Conservation (phyloP, 805 yeast species). For the Torulaspora indica region DNA sequence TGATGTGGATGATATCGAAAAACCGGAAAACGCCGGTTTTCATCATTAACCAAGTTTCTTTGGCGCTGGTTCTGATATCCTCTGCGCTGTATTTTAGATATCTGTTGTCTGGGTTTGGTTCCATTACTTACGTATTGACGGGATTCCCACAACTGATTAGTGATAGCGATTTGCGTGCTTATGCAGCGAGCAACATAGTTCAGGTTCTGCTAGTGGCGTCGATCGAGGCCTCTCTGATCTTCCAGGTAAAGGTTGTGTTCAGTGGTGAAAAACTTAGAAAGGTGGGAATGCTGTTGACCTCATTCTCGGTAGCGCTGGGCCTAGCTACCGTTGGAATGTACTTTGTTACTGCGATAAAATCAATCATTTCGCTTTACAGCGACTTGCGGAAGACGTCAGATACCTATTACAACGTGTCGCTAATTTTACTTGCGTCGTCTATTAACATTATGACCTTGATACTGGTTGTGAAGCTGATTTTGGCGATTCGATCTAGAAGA, state of each 20-base stretch:
- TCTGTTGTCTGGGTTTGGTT: slow-evolving; percentile 48
- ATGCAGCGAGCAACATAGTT: slow-evolving; percentile 59
- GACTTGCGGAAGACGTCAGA: slow-evolving; percentile 23
- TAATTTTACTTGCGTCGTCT: slow-evolving; percentile 64
- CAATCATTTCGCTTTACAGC: slow-evolving; percentile 38
- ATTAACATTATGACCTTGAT: slow-evolving; percentile 58
- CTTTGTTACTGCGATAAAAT: slow-evolving; percentile 46
- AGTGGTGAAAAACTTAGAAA: slow-evolving; percentile 48
- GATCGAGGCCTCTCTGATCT: slow-evolving; percentile 61
- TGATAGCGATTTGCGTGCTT: slow-evolving; percentile 40
- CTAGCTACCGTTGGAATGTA: slow-evolving; percentile 55
- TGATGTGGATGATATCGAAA: slow-evolving; percentile 47
- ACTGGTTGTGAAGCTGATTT: slow-evolving; percentile 56
- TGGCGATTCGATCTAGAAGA: slow-evolving; percentile 70
- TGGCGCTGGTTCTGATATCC: slow-evolving; percentile 53
- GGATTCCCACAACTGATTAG: slow-evolving; percentile 41
- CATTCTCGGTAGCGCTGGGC: slow-evolving; percentile 43
- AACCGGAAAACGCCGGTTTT: slow-evolving; percentile 65
- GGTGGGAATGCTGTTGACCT: slow-evolving; percentile 40
- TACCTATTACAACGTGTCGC: slow-evolving; percentile 50
- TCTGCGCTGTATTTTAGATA: slow-evolving; percentile 56
- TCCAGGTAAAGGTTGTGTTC: slow-evolving; percentile 71
- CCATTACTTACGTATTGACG: slow-evolving; percentile 46
- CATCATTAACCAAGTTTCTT: slow-evolving; percentile 59
- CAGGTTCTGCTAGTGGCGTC: slow-evolving; percentile 55